These are phyloP conservation scores for Neurospora sp. DNA, from an alignment of 2,329 filamentous ascomycete genomes.

Conservation along the genomic window DNA sequence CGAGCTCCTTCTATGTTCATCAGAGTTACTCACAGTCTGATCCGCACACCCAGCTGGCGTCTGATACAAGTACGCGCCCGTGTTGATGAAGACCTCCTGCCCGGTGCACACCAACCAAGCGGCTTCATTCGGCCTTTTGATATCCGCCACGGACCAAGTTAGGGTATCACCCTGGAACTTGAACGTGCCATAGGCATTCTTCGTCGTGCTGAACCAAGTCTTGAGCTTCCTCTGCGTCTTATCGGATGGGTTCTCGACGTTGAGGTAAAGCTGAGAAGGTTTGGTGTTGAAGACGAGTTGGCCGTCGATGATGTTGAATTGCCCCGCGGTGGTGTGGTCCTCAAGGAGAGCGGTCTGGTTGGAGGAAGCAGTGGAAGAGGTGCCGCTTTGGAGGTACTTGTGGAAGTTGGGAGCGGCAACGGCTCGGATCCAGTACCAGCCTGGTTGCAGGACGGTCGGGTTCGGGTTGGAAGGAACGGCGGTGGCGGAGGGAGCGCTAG, in stretches of 20 bases:
- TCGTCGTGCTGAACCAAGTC: conserved; percentile 34
- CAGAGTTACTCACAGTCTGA: conserved; percentile 5
- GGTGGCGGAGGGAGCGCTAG: not conserved
- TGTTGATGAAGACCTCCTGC: conserved; percentile 40
- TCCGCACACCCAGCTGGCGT: conserved; percentile 38
- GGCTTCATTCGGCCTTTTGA: conserved; percentile 38
- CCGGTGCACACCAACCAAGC: conserved; percentile 44
- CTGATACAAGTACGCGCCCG: conserved; percentile 43
- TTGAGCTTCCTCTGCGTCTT: conserved; percentile 34
- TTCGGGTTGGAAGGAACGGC: conserved; percentile 5
- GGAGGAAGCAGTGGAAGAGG: conserved; percentile 24
- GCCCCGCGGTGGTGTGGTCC: conserved; percentile 38
- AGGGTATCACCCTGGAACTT: conserved; percentile 43
- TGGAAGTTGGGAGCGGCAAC: conserved; percentile 44
- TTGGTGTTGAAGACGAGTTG: conserved; percentile 38
- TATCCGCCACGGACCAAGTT: conserved; percentile 35
- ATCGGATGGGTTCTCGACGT: conserved; percentile 32
- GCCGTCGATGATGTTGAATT: conserved; percentile 41
- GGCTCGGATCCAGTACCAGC: conserved; percentile 44
- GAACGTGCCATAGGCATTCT: conserved; percentile 43
- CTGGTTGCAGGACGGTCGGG: conserved; percentile 30
- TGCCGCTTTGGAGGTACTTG: conserved; percentile 31
- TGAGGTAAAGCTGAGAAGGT: conserved; percentile 27
- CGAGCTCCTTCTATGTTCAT: not conserved
- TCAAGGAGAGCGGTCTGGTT: conserved; percentile 36